Evolutionary conservation across 129 eudicot genomes (phyloP).

Genomic region (Tanacetum coccineum): DNA sequence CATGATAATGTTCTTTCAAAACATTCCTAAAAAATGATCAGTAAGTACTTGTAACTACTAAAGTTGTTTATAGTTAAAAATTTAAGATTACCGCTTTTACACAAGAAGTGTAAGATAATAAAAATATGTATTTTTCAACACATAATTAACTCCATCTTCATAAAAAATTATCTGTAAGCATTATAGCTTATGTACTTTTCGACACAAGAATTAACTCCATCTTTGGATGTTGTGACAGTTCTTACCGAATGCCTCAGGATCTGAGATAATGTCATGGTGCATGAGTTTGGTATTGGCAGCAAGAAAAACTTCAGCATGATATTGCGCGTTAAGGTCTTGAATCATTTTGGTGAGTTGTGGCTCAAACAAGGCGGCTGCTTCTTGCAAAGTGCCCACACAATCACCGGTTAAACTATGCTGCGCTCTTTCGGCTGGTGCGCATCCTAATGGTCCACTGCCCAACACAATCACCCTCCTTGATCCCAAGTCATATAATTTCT

Average conservation of each 20-base stretch:
- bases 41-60: too few species aligned
- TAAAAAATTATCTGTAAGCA: too few species aligned
- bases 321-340: slow-evolving; percentile 25
- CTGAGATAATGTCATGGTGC: slow-evolving; percentile 30
- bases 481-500: slow-evolving; percentile 32
- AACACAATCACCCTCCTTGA: slow-evolving; percentile 35
- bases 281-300: slow-evolving; percentile 34
- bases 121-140: neutral
- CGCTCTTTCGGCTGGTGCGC: slow-evolving; percentile 34
- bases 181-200: too few species aligned
- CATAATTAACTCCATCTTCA: neutral
- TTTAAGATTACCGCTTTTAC: too few species aligned
- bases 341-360: slow-evolving; percentile 33
- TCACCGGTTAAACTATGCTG: slow-evolving; percentile 20
- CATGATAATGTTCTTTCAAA: too few species aligned
- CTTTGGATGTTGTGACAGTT: neutral
- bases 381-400: slow-evolving; percentile 24
- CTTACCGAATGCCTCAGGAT: slow-evolving; percentile 34
- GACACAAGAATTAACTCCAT: neutral
- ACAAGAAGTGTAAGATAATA: too few species aligned
- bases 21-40: too few species aligned
- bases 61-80: too few species aligned
- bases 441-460: slow-evolving; percentile 38
- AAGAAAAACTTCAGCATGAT: slow-evolving; percentile 18
- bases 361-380: slow-evolving; percentile 25